Percentiles rank a stretch among this genome's conserved stretches.
Evolutionary conservation across 208 protist species (phyloP).

Genomic region (Wallacemonas rigidus): DNA sequence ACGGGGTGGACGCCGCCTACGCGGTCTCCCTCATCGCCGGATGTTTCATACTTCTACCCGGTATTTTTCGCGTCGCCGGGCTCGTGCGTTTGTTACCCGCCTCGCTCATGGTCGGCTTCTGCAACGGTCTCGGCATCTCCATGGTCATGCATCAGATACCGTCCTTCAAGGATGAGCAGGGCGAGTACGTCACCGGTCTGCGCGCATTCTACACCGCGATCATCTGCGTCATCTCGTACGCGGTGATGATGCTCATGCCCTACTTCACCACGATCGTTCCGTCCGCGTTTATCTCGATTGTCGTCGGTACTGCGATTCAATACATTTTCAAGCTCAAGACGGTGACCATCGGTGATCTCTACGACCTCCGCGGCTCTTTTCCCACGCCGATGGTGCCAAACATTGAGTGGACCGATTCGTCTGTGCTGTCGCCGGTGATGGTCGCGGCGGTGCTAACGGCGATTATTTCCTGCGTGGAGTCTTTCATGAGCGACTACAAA

Average conservation of each 20-base stretch:
- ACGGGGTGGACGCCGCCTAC: constrained; percentile 49
- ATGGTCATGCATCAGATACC: constrained; percentile 53
- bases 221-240: constrained; percentile 53
- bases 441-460: constrained; percentile 43
- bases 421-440: constrained; percentile 40
- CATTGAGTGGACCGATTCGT: constrained; percentile 35
- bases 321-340: constrained; percentile 60
- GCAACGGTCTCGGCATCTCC: constrained; percentile 50
- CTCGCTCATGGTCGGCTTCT: constrained; percentile 61
- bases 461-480: constrained; percentile 51
- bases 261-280: constrained; percentile 54
- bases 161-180: constrained; percentile 44
- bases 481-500: constrained; percentile 58
- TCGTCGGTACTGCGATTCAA: constrained; percentile 57
- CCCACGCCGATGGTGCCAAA: constrained; percentile 38
- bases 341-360: constrained; percentile 53
- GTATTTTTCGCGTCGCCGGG: constrained; percentile 48
- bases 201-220: constrained; percentile 46
- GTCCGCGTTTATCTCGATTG: constrained; percentile 47
- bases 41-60: constrained; percentile 42
- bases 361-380: constrained; percentile 47
- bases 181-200: constrained; percentile 38
- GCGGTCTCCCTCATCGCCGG: constrained; percentile 48
- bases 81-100: constrained; percentile 49
- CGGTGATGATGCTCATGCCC: constrained; percentile 61